Evolutionary conservation across 1,284 basidiomycete genomes (phyloP), one percentile per base, ranked within the genome.

Genomic region (Austroboletus niveus): DNA sequence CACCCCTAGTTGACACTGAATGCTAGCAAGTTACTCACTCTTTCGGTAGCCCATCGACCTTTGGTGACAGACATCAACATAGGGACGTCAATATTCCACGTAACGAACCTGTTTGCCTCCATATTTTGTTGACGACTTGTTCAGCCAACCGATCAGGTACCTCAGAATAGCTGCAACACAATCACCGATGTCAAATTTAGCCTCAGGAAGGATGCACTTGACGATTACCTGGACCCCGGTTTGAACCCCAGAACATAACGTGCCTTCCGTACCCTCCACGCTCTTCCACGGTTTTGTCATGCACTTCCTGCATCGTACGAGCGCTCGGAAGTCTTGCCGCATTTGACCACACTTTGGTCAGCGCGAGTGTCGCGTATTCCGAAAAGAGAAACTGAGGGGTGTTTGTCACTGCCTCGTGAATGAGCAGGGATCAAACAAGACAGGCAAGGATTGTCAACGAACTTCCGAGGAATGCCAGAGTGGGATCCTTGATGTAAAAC

Each of bases 331-430:
- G 48, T 34, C 52, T 60, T 11, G 54, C 58, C 7, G n/a, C 49
- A 14, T 53, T 46, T 8, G 58, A 44, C 55, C 60, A 60, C 3
- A 62, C 50, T 42, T 60, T 60, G 36, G 60, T 55, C 10, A 60
- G 6, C 4, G 55, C 60, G 6, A 60, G 40, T 9, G 58, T 1
- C 4, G 14, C 4, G 41, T 62, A 60, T 1, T 48, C 50, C 5
- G 22, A 5, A 2, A 8, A 9, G 0, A 10, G 0, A 11, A 58
- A 49, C 3, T 35, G 4, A 1, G 0, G 20, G 29, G 9, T 3
- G 15, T 42, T 8, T n/a, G 36, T 39, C 15, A 39, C 36, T 39
- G n/a, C 8, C 8, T 7, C n/a, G 14, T 20, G 36, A 15, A 17
- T 39, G 14, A 39, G 17, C 36, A 39, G 11, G 34, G 11, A 35